Evolutionary conservation across 176 grass and related monocot species (phyloP).

Genomic region (Oryza coarctata): DNA sequence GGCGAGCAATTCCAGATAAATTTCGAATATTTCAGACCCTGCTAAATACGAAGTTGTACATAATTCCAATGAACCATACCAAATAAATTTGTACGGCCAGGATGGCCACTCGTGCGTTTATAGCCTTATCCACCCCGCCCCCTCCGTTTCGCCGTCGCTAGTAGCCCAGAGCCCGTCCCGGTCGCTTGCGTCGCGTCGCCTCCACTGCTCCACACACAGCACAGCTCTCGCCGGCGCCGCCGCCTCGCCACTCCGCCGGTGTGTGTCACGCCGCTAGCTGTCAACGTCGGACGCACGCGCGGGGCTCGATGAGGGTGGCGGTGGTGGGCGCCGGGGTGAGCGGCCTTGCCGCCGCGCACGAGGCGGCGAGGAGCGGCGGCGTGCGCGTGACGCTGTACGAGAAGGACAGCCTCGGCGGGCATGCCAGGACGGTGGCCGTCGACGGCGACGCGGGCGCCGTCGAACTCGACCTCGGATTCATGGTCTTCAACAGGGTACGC

Average conservation of each 20-base stretch:
- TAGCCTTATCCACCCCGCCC: neutral
- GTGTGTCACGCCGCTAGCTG: too few species aligned
- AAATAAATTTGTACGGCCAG: too few species aligned
- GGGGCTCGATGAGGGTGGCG: conserved; percentile 70
- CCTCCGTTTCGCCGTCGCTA: neutral
- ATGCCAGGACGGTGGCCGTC: conserved; percentile 65
- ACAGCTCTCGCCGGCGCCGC: too few species aligned
- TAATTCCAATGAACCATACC: too few species aligned
- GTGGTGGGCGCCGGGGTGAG: conserved; percentile 83
- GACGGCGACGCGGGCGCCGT: conserved; percentile 37
- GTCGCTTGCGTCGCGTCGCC: too few species aligned
- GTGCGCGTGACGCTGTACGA: conserved; percentile 66
- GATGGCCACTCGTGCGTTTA: neutral
- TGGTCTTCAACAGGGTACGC: conserved; percentile 84
- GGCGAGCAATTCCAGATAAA: too few species aligned
- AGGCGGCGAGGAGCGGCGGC: conserved; percentile 40
- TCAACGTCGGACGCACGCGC: too few species aligned
- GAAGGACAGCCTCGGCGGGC: conserved; percentile 68
- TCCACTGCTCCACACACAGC: too few species aligned
- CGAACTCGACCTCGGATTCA: conserved; percentile 83
- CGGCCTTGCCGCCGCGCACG: conserved; percentile 66
- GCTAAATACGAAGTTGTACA: too few species aligned
- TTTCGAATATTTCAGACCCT: too few species aligned
- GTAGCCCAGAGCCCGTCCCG: too few species aligned
- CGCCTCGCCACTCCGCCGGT: too few species aligned